Base-by-base conservation (phyloP, 352 stramenopile genomes). In the Phytopythium kandeliae region DNA sequence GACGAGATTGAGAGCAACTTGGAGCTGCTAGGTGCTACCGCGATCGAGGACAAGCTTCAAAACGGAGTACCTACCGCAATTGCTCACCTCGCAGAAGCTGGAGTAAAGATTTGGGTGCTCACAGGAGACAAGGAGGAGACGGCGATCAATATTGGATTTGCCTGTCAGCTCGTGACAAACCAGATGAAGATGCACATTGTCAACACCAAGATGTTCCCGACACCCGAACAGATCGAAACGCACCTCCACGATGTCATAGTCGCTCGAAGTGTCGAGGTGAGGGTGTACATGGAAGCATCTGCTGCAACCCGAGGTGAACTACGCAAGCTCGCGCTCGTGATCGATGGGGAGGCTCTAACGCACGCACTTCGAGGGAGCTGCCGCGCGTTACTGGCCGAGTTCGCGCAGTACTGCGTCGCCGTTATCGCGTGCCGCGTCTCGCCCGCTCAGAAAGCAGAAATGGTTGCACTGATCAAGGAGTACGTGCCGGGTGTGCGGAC, bases 41-140 rank as follows among this genome's bases (percentile, higher is more conserved):
- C 89, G 21, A 98, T 98, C 48, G 92, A 98, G 64, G 92, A 98
- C 60, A 93, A 96, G 53, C 69, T 98, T 16, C 92, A 98, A 58
- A 70, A 84, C 44, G 92, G 88, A 26, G 92, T 98, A 0, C 86
- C 86, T 0, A 78, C 96, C 30, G 75, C 86, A 28, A 96, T 98
- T 13, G 78, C 77, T 10, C 80, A 89, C 37, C 67, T 98, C 8
- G 71, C 80, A 1, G 68, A 59, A 12, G 92, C 89, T 2, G 89
- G 92, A 2, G 90, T 98, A 30, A 95, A 96, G 57, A 87, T 97
- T 19, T 97, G 91, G 89, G 90, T 98, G 21, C 83, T 98, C 37
- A 98, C 92, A 4, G 92, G 92, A 6, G 92, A 98, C 66, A 98
- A 98, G 57, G 69, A 94, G 50, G 92, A 98, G 60, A 98, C 92